Evolutionary conservation across 2,329 filamentous ascomycete genomes (phyloP).

Genomic region (Thelonectria blattea): DNA sequence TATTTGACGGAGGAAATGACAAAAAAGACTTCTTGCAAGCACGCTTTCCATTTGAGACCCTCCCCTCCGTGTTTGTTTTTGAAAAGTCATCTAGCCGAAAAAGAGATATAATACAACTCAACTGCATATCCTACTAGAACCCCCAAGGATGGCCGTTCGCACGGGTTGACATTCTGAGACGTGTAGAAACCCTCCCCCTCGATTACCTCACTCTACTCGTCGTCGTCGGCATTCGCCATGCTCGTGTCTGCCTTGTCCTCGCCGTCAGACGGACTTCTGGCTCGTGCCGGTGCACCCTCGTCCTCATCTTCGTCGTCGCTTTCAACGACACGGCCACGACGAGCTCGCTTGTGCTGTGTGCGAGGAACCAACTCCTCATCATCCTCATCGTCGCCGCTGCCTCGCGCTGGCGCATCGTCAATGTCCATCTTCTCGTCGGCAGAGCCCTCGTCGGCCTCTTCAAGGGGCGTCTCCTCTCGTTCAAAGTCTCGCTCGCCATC

Average conservation of each 20-base stretch:
- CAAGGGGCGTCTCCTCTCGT: constrained; percentile 44
- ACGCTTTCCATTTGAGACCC: constrained; percentile 31
- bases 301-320: constrained; percentile 59
- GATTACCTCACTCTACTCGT: constrained; percentile 27
- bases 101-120: constrained; percentile 12
- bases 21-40: constrained; percentile 20
- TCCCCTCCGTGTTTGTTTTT: constrained; percentile 7
- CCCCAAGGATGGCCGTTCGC: constrained; percentile 16
- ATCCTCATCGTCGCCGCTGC: constrained; percentile 54
- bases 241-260: constrained; percentile 44
- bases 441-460: constrained; percentile 46
- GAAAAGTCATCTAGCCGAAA: constrained; percentile 28
- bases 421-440: constrained; percentile 58
- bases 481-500: constrained; percentile 53
- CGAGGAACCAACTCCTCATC: constrained; percentile 55
- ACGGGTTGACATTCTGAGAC: constrained; percentile 24
- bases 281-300: constrained; percentile 32
- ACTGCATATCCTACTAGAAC: constrained; percentile 4
- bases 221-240: constrained; percentile 49
- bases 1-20: constrained; percentile 1
- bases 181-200: neutral
- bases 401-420: constrained; percentile 48
- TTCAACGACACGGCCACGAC: constrained; percentile 59
- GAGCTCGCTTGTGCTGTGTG: constrained; percentile 52
- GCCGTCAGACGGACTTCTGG: constrained; percentile 29